Base-by-base conservation (phyloP, 2,329 filamentous ascomycete species). In the Fusarium tanahbumbuense region DNA sequence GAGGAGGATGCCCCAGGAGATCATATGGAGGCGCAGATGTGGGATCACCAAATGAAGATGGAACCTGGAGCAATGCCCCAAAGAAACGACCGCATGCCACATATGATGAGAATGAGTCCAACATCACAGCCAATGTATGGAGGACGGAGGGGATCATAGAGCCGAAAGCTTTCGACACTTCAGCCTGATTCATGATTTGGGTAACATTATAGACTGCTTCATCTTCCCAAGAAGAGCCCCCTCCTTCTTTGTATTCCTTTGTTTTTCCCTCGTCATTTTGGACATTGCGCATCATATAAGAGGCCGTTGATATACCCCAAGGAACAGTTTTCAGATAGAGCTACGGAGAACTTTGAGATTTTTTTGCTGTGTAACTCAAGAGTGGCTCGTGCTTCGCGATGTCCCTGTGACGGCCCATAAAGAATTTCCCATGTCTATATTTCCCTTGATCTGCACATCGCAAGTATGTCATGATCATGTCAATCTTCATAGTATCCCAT, bases 141-240 rank as follows among this genome's bases (percentile, higher is more conserved):
- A 32, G 70, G 56, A 58, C 73, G 73, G 32, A 70, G 68, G 60
- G 71, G 48, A 67, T 67, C 70, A 48, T 73, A 57, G 59, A 27
- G 25, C 20, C 32, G 46, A 34, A 37, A 30, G 40, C 34, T 54
- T 60, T 20, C 28, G 63, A 56, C 42, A 64, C 45, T 57, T 54
- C 58, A 37, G 23, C 45, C 23, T 56, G 45, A 27, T 42, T 34
- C 45, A 42, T 41, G 58, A 32, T 49, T 65, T 56, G 57, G 71
- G 60, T 54, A 68, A 40, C 55, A 66, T 57, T 72, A 70, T 78
- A 78, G 76, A 79, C 65, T 74, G 64, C 67, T 77, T 75, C 65
- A 76, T 78, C 77, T 78, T 79, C 75, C 70, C 75, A 68, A 72
- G 77, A 79, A 78, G 77, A 78, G 71, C 68, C 52, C 52, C 52